These are phyloP conservation scores for Vitis hybrid DNA, from an alignment of 177 flowering plant genomes.

Conservation along the genomic window DNA sequence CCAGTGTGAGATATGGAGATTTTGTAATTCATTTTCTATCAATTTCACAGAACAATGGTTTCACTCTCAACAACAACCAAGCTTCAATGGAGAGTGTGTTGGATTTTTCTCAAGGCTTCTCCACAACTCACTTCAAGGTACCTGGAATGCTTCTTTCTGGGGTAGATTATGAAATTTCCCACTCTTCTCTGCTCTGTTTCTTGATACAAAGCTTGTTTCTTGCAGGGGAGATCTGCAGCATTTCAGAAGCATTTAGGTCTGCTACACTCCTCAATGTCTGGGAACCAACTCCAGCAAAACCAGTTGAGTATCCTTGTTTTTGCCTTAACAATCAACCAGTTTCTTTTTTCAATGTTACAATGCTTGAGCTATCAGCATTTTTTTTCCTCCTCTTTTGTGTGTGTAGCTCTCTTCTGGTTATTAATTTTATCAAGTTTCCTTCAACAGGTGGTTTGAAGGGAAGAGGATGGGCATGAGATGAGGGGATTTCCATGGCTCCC, in stretches of 20 bases:
- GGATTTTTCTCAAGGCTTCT: conserved; percentile 50
- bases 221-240: conserved; percentile 42
- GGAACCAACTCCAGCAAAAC: conserved; percentile 44
- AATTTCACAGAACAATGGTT: conserved; percentile 27
- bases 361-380: not conserved
- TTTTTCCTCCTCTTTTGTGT: not conserved
- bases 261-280: conserved; percentile 31
- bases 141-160: not conserved
- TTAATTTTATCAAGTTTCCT: not conserved
- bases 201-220: not conserved
- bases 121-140: conserved; percentile 54
- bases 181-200: not conserved
- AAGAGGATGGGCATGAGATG: conserved; percentile 21
- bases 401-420: too few species aligned
- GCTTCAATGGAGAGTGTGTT: conserved; percentile 33
- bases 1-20: too few species aligned
- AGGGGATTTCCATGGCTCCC: conserved; percentile 8
- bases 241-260: conserved; percentile 33
- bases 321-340: not conserved
- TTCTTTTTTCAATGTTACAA: not conserved
- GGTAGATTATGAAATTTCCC: not conserved
- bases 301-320: conserved; percentile 33
- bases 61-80: conserved; percentile 19
- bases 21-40: not conserved
- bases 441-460: conserved; percentile 36